Evolutionary conservation across 192 early-diverging fungal species (phyloP).

Genomic region (Haplosporangium gracile): DNA sequence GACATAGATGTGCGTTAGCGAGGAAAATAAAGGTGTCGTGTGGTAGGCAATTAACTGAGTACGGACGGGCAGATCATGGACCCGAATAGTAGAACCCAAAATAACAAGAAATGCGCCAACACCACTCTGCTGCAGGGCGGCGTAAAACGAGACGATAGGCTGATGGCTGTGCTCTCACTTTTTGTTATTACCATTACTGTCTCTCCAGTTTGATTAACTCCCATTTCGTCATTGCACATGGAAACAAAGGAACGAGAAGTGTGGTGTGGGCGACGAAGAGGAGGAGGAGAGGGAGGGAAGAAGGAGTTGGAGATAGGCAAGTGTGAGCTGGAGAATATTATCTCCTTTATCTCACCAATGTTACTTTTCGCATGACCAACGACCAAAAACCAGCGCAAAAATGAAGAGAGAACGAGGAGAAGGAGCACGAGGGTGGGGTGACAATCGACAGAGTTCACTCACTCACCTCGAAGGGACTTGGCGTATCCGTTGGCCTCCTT

Average conservation of each 20-base stretch:
- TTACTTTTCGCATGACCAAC: background rate
- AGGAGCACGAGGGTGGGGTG: background rate
- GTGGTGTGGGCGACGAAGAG: background rate
- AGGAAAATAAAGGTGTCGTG: background rate
- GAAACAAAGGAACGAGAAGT: background rate
- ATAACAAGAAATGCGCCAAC: background rate
- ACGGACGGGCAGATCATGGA: background rate
- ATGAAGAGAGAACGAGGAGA: too few relatives aligned
- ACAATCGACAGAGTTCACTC: background rate
- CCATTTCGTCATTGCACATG: conserved; percentile 3
- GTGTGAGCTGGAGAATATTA: conserved; percentile 10
- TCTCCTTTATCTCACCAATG: background rate
- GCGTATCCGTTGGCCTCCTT: conserved; percentile 96
- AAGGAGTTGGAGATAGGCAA: background rate
- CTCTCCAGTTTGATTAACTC: background rate
- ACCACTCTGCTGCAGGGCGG: background rate
- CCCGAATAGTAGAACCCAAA: background rate
- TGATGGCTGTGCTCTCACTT: background rate
- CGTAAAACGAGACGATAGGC: background rate
- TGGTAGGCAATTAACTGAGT: background rate
- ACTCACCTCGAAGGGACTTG: conserved; percentile 80
- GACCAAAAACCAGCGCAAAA: background rate
- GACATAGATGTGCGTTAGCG: background rate
- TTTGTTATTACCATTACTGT: background rate
- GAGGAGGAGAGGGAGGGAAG: background rate